Evolutionary conservation across 345 rosid genomes (phyloP).

Genomic region (Noccaea bulbosa): DNA sequence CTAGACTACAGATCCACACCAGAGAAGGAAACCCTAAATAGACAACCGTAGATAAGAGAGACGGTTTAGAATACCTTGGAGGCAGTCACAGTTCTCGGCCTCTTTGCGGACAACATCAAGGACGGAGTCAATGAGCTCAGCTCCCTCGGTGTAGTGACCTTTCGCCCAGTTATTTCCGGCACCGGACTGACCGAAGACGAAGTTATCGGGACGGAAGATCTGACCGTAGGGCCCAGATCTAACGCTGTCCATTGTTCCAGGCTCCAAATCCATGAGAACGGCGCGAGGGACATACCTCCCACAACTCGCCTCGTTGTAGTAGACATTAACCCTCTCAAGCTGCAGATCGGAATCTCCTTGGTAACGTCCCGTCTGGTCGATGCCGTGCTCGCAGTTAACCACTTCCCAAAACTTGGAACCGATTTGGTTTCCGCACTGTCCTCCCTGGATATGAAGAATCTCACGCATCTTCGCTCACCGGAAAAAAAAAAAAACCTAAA

Average conservation of each 20-base stretch:
- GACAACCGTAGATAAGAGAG: not conserved
- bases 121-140: slow-evolving; percentile 65
- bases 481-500: slow-evolving; percentile 13
- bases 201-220: slow-evolving; percentile 67
- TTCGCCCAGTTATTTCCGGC: slow-evolving; percentile 71
- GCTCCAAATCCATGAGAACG: slow-evolving; percentile 66
- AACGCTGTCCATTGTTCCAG: slow-evolving; percentile 67
- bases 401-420: slow-evolving; percentile 76
- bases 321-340: slow-evolving; percentile 62
- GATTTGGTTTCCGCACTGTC: slow-evolving; percentile 75
- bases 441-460: slow-evolving; percentile 70
- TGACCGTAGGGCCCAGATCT: slow-evolving; percentile 64
- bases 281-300: slow-evolving; percentile 69
- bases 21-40: not conserved
- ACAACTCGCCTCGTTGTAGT: slow-evolving; percentile 70
- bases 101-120: slow-evolving; percentile 68
- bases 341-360: slow-evolving; percentile 56
- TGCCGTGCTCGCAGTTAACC: slow-evolving; percentile 60
- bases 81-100: slow-evolving; percentile 71
- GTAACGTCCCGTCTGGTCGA: slow-evolving; percentile 59
- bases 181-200: slow-evolving; percentile 63
- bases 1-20: not conserved
- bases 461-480: slow-evolving; percentile 56
- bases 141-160: slow-evolving; percentile 71
- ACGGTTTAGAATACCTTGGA: slow-evolving; percentile 49